phyloP scores from a whole-genome alignment of 2,329 filamentous ascomycete species.

The Trichoderma endophyticum region DNA sequence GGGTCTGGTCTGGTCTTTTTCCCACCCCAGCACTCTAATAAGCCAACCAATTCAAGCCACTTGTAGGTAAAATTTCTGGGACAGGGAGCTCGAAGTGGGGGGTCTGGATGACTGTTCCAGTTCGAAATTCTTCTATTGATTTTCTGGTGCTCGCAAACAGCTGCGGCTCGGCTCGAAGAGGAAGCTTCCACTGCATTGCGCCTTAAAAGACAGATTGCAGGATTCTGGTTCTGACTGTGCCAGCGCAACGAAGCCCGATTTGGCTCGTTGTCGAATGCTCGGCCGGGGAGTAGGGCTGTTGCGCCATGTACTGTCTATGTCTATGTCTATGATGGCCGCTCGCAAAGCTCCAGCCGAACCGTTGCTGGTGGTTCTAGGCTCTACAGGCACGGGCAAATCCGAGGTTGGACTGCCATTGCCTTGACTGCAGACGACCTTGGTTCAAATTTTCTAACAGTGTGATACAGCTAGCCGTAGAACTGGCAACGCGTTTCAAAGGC shows the following conservation, averaged over 20 bases:
- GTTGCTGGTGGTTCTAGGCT: slow-evolving; percentile 78
- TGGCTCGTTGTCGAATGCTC: slow-evolving; percentile 28
- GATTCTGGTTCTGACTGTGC: not conserved
- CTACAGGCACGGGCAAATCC: slow-evolving; percentile 91
- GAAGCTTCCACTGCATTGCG: not conserved
- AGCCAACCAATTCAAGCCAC: slow-evolving; percentile 18
- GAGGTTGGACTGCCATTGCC: slow-evolving; percentile 55
- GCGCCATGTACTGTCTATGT: slow-evolving; percentile 33
- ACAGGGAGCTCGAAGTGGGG: slow-evolving; percentile 7
- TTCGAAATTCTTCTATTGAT: slow-evolving; percentile 2
- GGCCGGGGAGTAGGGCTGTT: slow-evolving; percentile 22
- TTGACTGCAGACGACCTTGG: not conserved
- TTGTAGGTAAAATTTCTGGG: not conserved
- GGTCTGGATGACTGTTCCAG: not conserved
- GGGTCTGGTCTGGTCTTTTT: not conserved
- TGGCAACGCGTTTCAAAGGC: slow-evolving; percentile 79
- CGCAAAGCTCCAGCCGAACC: slow-evolving; percentile 48
- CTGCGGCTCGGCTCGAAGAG: not conserved
- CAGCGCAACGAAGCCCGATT: not conserved
- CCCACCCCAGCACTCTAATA: not conserved
- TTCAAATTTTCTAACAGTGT: not conserved
- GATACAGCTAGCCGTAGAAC: slow-evolving; percentile 78
- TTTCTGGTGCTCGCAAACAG: not conserved
- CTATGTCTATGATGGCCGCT: slow-evolving; percentile 36
- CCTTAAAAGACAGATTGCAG: not conserved